Evolutionary conservation across 768 basidiomycete species (phyloP).

Genomic region (Tephrocybe sp.): DNA sequence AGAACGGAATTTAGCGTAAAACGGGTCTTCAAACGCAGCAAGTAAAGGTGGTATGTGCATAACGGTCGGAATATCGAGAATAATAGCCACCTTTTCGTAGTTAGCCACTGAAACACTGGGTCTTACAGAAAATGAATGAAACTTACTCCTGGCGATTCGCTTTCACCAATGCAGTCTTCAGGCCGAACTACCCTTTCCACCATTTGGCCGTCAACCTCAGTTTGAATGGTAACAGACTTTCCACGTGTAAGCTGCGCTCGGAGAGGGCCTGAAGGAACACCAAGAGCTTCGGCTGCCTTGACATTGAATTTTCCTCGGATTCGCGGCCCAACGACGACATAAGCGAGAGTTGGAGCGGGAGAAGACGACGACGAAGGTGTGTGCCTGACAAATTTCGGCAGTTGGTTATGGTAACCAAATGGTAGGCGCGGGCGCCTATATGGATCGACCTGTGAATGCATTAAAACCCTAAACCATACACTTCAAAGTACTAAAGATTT

Average conservation of each 20-base stretch:
- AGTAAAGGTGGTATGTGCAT: constrained; percentile 53
- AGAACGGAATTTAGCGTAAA: constrained; percentile 49
- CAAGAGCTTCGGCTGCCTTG: constrained; percentile 57
- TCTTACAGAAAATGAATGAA: background rate
- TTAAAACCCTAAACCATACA: background rate
- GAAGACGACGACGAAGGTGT: constrained; percentile 17
- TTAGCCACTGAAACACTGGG: background rate
- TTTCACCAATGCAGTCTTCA: constrained; percentile 58
- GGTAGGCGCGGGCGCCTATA: constrained; percentile 27
- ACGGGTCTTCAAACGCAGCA: constrained; percentile 41
- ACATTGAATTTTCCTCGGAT: constrained; percentile 72
- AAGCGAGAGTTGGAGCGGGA: constrained; percentile 37
- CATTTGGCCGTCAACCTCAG: constrained; percentile 39
- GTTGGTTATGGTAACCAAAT: constrained; percentile 31
- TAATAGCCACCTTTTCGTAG: constrained; percentile 47
- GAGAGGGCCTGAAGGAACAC: constrained; percentile 56
- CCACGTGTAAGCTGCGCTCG: constrained; percentile 66
- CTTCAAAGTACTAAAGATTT: too few relatives aligned
- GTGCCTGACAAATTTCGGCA: constrained; percentile 31
- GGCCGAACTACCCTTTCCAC: constrained; percentile 50
- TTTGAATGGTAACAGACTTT: constrained; percentile 53
- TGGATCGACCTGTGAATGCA: constrained; percentile 22
- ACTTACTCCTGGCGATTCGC: constrained; percentile 45
- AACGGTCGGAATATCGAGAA: constrained; percentile 70
- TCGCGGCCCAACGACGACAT: constrained; percentile 50